Evolutionary conservation across 331 rosid genomes (phyloP), one percentile per base, ranked within the genome.

Genomic region (Erythrophleum ivorense): DNA sequence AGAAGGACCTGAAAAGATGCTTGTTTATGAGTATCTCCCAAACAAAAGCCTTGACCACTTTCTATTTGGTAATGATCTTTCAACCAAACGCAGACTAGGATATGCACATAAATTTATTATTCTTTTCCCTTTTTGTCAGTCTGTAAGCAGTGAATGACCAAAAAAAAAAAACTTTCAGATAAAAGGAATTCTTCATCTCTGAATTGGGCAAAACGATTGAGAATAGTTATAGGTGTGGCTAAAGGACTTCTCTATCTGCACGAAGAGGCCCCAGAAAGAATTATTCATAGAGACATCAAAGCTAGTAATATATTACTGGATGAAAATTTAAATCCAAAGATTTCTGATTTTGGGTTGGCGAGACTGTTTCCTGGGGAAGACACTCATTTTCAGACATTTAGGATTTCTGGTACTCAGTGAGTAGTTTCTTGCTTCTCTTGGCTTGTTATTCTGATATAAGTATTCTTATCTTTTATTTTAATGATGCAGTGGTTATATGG

Each of bases 1-100:
- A 12, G 95, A 94, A 90, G 98, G 97, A 59, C 92, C 97, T 16
- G 97, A 94, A 83, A 94, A 92, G 87, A 94, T 94, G 97, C 95
- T 94, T 78, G 95, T 94, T 18, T 94, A 94, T 41, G 97, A 94
- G 87, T 94, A 88, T 81, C 92, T 94, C 21, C 90, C 97, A 4
- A 94, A 94, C 88, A 92, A 81, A 88, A 94, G 98, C 85, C 97
- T 94, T 57, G 98, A 94, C 76, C 91, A 77, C 86, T 86, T 94
- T 75, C 86, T 94, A 43, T 94, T 94, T 53, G 90, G 97, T 94
- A 90, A 70, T 77, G 49, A 46, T 19, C 43, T 13, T 48, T 55
- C 46, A 64, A 4, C 6, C 4, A 45, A 9, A 34, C 16, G 1
- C 49, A 18, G 71, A 46, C 7, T 36, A 75, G 52, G 36, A 50